Evolutionary conservation across 2,329 filamentous ascomycete species (phyloP), one percentile per base, ranked within the genome.

Genomic region (Cercospora sojina): DNA sequence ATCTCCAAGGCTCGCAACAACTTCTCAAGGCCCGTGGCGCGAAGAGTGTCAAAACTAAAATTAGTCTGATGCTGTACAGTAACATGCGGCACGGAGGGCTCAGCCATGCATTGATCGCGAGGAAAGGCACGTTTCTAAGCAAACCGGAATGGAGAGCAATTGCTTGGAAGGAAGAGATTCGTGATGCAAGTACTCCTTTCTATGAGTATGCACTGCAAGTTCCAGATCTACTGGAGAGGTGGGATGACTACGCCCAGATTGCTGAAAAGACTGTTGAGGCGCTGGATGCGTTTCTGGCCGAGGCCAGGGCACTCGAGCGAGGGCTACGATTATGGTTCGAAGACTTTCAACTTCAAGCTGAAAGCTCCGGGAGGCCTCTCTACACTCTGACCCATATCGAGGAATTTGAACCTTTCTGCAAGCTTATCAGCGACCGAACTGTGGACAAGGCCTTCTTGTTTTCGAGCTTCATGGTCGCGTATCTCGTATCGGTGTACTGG

Each of bases 401-500:
- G 20, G 62, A 72, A 9, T 77, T 76, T 65, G 43, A 64, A 5
- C 67, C 69, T 0, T 76, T 76, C 59, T 60, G 65, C 29, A 59
- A 57, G 20, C 59, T 74, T 1, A 69, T 70, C 38, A 43, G 57
- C 20, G 73, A 77, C 57, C 70, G 72, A 23, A 73, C 72, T 3
- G 66, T 77, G 25, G 55, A 66, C 3, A 65, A 72, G 25, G 73
- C 70, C 8, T 75, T 69, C 66, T 64, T 63, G 16, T 77, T 77
- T 62, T 62, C 68, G 1, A 71, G 65, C 49, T 77, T 77, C 65
- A 66, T 73, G 47, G 65, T 71, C 25, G 73, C 69, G 9, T 77
- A 77, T 43, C 60, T 77, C 16, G 60, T 72, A 25, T 71, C 66
- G n/a, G 67, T 74, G 18, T 77, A 76, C 62, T 77, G 75, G 75